Conservation (phyloP, 805 yeast genomes). For the Sungouiozyma intestinalis region DNA sequence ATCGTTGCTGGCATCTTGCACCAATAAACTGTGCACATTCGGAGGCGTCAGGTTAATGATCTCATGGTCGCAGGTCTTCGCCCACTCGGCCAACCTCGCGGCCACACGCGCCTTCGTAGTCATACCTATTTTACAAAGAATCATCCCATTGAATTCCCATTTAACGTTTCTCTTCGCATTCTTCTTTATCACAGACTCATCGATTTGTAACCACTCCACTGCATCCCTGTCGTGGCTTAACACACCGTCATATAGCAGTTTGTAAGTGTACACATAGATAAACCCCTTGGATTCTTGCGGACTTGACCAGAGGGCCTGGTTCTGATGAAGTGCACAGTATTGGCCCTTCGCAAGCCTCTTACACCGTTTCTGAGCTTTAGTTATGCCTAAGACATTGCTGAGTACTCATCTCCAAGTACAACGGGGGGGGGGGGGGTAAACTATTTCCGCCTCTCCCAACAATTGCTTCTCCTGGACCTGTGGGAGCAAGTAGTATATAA, state of each 20-base stretch:
- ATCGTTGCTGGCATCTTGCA: neutral
- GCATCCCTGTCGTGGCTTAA: slow-evolving; percentile 1
- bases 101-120: slow-evolving; percentile 18
- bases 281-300: slow-evolving; percentile 15
- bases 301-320: too few relatives aligned
- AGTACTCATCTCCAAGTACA: neutral
- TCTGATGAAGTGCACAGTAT: too few relatives aligned
- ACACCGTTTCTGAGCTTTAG: slow-evolving; percentile 16
- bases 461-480: too few relatives aligned
- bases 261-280: slow-evolving; percentile 23
- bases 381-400: slow-evolving; percentile 20
- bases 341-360: slow-evolving; percentile 5
- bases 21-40: slow-evolving; percentile 7
- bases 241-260: slow-evolving; percentile 12
- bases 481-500: too few relatives aligned
- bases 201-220: slow-evolving; percentile 14
- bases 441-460: too few relatives aligned
- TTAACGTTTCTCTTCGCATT: slow-evolving; percentile 1
- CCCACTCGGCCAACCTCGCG: slow-evolving; percentile 23
- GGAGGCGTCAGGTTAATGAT: slow-evolving; percentile 20
- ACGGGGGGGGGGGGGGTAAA: too few relatives aligned
- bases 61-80: slow-evolving; percentile 18
- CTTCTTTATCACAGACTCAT: slow-evolving; percentile 11
- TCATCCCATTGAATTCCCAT: slow-evolving; percentile 14
- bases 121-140: slow-evolving; percentile 26